Percentiles rank a stretch among this genome's conserved stretches.
phyloP scores from a whole-genome alignment of 345 rosid genomes.

The Eucalyptus regnans region DNA sequence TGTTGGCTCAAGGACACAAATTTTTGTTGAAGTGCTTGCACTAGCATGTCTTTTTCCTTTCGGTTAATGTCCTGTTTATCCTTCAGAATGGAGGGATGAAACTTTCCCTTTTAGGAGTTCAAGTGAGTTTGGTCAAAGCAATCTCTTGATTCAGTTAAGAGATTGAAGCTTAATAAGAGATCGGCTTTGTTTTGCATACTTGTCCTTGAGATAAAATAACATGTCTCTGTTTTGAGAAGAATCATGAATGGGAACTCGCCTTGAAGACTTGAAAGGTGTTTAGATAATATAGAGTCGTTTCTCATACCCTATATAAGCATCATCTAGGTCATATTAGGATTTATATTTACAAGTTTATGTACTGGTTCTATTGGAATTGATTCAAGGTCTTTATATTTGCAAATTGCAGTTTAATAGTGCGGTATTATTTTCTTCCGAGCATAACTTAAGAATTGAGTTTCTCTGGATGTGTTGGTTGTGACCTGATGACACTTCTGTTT shows the following conservation, averaged over 20 bases:
- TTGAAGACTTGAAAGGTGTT: background rate
- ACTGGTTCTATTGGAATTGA: background rate
- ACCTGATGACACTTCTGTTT: background rate
- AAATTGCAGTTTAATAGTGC: background rate
- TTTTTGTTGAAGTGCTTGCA: background rate
- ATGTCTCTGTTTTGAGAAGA: background rate
- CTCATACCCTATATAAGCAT: background rate
- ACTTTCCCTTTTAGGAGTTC: background rate
- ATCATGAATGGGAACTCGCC: background rate
- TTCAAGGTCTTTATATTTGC: background rate
- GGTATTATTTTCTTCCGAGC: background rate
- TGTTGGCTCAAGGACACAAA: background rate
- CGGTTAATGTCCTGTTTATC: background rate
- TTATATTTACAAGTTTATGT: background rate
- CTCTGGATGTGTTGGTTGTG: background rate
- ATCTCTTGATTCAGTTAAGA: background rate
- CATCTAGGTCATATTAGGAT: background rate
- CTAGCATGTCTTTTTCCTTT: background rate
- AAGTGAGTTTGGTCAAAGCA: background rate
- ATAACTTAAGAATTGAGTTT: background rate
- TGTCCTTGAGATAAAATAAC: background rate
- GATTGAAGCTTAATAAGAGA: background rate
- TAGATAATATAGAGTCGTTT: background rate
- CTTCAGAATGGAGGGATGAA: background rate
- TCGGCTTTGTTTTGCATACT: background rate